A percentile compares a stretch with the other conserved stretches of the same genome.
Evolutionary conservation across 768 basidiomycete species (phyloP).

Genomic region (Phlegmacium glaucopus): DNA sequence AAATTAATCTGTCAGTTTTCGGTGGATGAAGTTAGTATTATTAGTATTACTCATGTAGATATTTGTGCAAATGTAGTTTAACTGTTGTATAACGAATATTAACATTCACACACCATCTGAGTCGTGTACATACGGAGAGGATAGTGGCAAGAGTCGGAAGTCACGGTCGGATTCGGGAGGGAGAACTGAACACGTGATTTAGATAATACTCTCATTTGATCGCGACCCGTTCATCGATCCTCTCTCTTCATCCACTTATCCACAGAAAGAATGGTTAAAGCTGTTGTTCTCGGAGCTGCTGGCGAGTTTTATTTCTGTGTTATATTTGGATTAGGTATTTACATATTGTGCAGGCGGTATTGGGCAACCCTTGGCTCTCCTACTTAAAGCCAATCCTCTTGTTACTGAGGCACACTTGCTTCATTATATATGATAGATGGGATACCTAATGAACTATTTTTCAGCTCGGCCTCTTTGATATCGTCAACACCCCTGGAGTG

Average conservation of each 20-base stretch:
- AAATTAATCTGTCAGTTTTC: too few species aligned
- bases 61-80: too few species aligned
- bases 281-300: slow-evolving; percentile 95
- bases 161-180: not conserved
- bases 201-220: slow-evolving; percentile 10
- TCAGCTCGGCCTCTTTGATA: slow-evolving; percentile 90
- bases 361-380: slow-evolving; percentile 91
- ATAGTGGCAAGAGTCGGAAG: too few species aligned
- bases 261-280: slow-evolving; percentile 55
- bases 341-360: slow-evolving; percentile 69
- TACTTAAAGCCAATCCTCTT: slow-evolving; percentile 82
- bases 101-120: too few species aligned
- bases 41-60: too few species aligned
- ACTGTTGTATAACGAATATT: too few species aligned
- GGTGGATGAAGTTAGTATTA: too few species aligned
- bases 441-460: not conserved
- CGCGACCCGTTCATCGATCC: slow-evolving; percentile 10
- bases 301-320: slow-evolving; percentile 41
- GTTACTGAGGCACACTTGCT: slow-evolving; percentile 55
- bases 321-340: not conserved
- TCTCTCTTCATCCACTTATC: slow-evolving; percentile 18
- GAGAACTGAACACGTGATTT: slow-evolving; percentile 24
- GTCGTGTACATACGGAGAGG: too few species aligned
- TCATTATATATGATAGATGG: too few species aligned
- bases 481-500: slow-evolving; percentile 96